A percentile compares a stretch with the other conserved stretches of the same genome.
phyloP scores from a whole-genome alignment of 2,329 filamentous ascomycete species.

The Clonostachys sp. region DNA sequence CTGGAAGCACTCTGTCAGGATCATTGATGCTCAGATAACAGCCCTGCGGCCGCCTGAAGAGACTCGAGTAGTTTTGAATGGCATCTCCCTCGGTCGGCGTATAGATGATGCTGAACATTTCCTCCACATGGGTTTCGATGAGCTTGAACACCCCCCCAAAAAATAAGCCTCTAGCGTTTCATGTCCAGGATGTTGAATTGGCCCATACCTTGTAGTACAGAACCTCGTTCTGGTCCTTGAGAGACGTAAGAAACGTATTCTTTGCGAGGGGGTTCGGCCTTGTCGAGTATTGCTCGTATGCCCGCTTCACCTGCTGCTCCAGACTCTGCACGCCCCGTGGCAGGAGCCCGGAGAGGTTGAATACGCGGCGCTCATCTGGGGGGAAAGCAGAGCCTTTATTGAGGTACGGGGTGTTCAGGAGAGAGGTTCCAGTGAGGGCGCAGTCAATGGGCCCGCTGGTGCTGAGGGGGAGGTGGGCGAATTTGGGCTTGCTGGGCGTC shows the following conservation, averaged over 20 bases:
- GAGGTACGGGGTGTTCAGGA: constrained; percentile 36
- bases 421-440: constrained; percentile 23
- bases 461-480: constrained; percentile 23
- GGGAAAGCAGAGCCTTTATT: constrained; percentile 85
- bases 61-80: constrained; percentile 75
- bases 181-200: neutral
- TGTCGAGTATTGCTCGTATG: constrained; percentile 73
- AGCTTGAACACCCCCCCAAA: neutral
- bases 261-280: constrained; percentile 65
- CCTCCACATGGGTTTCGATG: constrained; percentile 65
- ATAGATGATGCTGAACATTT: constrained; percentile 90
- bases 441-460: constrained; percentile 27
- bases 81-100: constrained; percentile 88
- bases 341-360: constrained; percentile 69
- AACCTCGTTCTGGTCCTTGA: constrained; percentile 83
- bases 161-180: neutral
- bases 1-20: constrained; percentile 58
- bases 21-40: constrained; percentile 76
- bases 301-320: constrained; percentile 70
- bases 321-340: constrained; percentile 70
- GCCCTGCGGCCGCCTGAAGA: constrained; percentile 76
- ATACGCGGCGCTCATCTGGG: constrained; percentile 60
- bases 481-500: constrained; percentile 12
- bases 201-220: constrained; percentile 65
- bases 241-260: constrained; percentile 81